Evolutionary conservation across 75 land plant genomes (phyloP).

Genomic region (Cupressus sempervirens): DNA sequence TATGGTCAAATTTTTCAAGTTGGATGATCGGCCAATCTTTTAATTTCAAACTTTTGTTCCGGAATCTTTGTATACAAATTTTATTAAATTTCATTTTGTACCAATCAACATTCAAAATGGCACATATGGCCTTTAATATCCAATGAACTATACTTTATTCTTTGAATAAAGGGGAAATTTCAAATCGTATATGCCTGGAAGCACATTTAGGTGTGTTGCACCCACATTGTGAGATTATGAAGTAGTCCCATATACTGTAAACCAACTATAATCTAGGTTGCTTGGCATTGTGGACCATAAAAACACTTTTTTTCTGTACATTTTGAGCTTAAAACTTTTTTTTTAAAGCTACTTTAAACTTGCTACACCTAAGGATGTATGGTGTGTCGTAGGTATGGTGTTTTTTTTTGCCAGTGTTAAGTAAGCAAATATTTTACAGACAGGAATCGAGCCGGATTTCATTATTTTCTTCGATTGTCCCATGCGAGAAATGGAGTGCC

Average conservation of each 20-base stretch:
- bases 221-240: too few species aligned
- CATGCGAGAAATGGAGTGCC: conserved; percentile 77
- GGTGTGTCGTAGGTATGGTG: background rate
- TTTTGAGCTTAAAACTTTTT: too few species aligned
- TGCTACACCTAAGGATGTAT: background rate
- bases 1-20: background rate
- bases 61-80: background rate
- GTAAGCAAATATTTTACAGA: conserved; percentile 39
- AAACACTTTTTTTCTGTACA: too few species aligned
- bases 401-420: background rate
- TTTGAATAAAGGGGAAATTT: too few species aligned
- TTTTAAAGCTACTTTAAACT: too few species aligned
- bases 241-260: too few species aligned
- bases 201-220: too few species aligned
- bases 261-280: too few species aligned
- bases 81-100: background rate
- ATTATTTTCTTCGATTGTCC: conserved; percentile 80
- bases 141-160: background rate
- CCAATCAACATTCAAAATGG: background rate
- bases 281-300: too few species aligned
- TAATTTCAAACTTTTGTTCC: background rate
- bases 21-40: background rate
- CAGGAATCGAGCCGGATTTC: conserved; percentile 70
- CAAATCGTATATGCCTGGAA: too few species aligned
- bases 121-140: background rate